Evolutionary conservation across 2,329 filamentous ascomycete species (phyloP).

Genomic region (Sarocladium strictum): DNA sequence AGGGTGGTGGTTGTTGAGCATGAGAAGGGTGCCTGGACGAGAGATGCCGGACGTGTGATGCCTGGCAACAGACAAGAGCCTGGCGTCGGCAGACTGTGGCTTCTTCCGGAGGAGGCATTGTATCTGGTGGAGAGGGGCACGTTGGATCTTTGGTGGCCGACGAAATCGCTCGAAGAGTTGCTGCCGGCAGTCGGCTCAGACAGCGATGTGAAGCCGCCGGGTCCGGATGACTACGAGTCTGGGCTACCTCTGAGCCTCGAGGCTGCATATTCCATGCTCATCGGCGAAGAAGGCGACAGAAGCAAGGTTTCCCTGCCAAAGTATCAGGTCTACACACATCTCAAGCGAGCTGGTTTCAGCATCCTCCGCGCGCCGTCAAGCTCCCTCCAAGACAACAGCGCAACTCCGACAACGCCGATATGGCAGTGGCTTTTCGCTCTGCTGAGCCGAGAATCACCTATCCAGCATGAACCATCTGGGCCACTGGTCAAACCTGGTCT

Average conservation of each 20-base stretch:
- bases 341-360: constrained; percentile 78
- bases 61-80: constrained; percentile 51
- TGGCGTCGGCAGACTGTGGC: constrained; percentile 64
- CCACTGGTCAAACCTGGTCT: constrained; percentile 58
- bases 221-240: constrained; percentile 43
- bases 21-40: constrained; percentile 65
- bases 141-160: constrained; percentile 81
- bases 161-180: constrained; percentile 41
- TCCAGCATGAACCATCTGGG: constrained; percentile 34
- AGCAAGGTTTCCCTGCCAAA: constrained; percentile 65
- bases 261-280: constrained; percentile 78
- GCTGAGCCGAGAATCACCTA: constrained; percentile 24
- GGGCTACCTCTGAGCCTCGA: constrained; percentile 86
- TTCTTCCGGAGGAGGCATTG: constrained; percentile 86
- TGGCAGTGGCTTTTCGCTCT: constrained; percentile 51
- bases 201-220: constrained; percentile 15
- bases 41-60: constrained; percentile 65
- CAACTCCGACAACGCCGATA: constrained; percentile 21
- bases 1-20: constrained; percentile 64
- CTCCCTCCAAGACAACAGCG: constrained; percentile 10
- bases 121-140: constrained; percentile 85
- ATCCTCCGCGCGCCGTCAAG: constrained; percentile 60
- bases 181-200: constrained; percentile 30
- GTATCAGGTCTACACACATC: constrained; percentile 80
- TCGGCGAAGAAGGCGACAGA: constrained; percentile 60